Evolutionary conservation across 2,329 filamentous ascomycete species (phyloP), one percentile per base, ranked within the genome.

Genomic region (Harringtonia lauricola): DNA sequence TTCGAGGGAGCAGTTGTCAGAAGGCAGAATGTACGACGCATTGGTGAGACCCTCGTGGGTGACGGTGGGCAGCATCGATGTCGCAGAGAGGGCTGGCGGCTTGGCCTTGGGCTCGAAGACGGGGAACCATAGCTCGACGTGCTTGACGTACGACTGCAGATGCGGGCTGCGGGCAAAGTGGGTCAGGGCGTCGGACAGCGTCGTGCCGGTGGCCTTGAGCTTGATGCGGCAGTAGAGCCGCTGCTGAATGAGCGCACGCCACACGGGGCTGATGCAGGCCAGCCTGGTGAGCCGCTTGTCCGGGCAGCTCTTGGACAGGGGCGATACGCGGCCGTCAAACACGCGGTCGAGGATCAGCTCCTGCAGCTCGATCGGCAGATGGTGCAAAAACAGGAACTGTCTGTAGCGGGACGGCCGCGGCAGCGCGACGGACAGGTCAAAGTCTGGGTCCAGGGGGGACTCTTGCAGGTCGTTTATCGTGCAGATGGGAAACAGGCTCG

Each of bases 51-150:
- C 72, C 47, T 75, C 71, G 34, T 67, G 66, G 2, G 70, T 72
- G n/a, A 76, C 67, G 1, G 67, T 72, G 8, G 72, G 72, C 10
- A 74, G 59, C 2, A 66, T 60, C 41, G 68, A 61, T 1, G 63
- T 65, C 34, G 65, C 64, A 15, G 67, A 65, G 18, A 66, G 51
- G 4, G 64, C 61, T 34, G 64, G 54, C 6, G 68, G 62, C 10
- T 65, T 62, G 45, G 68, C 66, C 44, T 70, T 72, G 18, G 74
- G 75, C 51, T 80, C 72, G 53, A 83, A 87, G 34, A 86, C 81
- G 3, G 83, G 83, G 49, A 87, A 83, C 81, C 83, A 87, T 35
- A 86, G 70, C 60, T 87, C 83, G 47, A 86, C 72, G 54, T 87
- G 83, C 51, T 78, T 79, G 47, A 87, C 76, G 51, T 85, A 77